Percentiles rank a stretch among this genome's conserved stretches.
Evolutionary conservation across 2,329 filamentous ascomycete species (phyloP).

Genomic region (Alternaria alternata): DNA sequence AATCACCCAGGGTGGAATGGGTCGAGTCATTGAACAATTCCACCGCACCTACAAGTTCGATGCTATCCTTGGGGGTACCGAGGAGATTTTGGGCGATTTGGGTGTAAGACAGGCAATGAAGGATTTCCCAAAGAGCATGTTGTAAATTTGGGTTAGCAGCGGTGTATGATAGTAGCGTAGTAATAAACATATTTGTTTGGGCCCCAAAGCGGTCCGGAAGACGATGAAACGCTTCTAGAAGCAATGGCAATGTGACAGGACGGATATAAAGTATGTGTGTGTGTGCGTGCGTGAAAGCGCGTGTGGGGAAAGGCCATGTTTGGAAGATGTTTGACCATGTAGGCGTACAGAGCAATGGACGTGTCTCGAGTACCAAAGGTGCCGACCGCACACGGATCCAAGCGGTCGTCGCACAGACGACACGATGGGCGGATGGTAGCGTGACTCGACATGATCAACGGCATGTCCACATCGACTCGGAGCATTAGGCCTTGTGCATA

Average conservation of each 20-base stretch:
- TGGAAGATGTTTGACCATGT: conserved; percentile 15
- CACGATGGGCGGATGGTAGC: conserved; percentile 7
- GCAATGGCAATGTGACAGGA: conserved; percentile 23
- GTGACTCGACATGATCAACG: background rate
- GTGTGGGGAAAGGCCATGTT: conserved; percentile 11
- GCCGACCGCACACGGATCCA: conserved; percentile 9
- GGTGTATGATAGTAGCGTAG: conserved; percentile 13
- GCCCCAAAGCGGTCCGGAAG: conserved; percentile 10
- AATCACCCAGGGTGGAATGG: conserved; percentile 84
- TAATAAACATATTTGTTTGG: background rate
- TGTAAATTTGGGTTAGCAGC: conserved; percentile 58
- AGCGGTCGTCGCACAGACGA: conserved; percentile 18
- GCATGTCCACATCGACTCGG: background rate
- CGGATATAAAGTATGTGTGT: conserved; percentile 2
- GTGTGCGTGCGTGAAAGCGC: background rate
- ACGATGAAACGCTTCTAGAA: conserved; percentile 29
- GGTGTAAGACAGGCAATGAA: conserved; percentile 86
- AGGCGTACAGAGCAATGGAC: conserved; percentile 12
- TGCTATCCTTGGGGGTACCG: conserved; percentile 74
- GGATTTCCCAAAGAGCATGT: conserved; percentile 82
- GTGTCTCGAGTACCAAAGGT: conserved; percentile 14
- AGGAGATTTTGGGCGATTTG: conserved; percentile 82
- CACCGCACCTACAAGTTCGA: conserved; percentile 81
- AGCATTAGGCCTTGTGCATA: conserved; percentile 15
- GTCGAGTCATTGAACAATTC: conserved; percentile 82